Conservation (phyloP, 495 filamentous ascomycete genomes). For the Cryomyces minteri region DNA sequence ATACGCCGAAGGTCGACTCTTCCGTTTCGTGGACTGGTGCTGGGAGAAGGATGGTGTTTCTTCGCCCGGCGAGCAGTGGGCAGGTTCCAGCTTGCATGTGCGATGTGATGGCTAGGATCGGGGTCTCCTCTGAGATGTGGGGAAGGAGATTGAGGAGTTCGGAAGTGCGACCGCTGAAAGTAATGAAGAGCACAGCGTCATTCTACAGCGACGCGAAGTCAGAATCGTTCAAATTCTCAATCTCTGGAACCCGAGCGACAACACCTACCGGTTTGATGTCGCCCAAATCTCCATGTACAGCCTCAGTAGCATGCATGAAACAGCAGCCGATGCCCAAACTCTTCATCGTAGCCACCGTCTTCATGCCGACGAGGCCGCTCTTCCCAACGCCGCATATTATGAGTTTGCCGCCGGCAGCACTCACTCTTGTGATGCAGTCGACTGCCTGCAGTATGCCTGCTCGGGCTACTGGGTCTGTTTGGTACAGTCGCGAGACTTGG, state of each 20-base stretch:
- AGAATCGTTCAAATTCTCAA: not conserved
- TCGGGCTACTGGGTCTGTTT: constrained; percentile 47
- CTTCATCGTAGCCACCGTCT: constrained; percentile 86
- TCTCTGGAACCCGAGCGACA: not conserved
- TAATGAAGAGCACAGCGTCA: constrained; percentile 73
- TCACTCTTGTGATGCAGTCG: constrained; percentile 39
- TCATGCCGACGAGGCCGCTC: constrained; percentile 80
- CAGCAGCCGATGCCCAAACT: constrained; percentile 60
- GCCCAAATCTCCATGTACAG: constrained; percentile 83
- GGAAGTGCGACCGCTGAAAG: constrained; percentile 72
- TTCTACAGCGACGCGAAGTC: constrained; percentile 21
- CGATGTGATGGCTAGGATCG: constrained; percentile 60
- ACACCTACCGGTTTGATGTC: constrained; percentile 43
- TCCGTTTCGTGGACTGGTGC: constrained; percentile 75
- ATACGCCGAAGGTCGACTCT: constrained; percentile 59
- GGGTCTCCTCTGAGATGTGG: constrained; percentile 46
- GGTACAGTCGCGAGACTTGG: constrained; percentile 56
- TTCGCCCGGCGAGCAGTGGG: constrained; percentile 43
- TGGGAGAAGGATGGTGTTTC: constrained; percentile 54
- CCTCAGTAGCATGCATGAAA: constrained; percentile 83
- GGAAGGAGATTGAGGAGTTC: constrained; percentile 62
- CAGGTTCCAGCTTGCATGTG: constrained; percentile 50
- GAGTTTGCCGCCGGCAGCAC: constrained; percentile 48
- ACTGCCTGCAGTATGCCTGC: constrained; percentile 60
- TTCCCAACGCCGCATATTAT: constrained; percentile 87